Base-by-base conservation (phyloP, 441 rosid species). In the Populus tomentosa region DNA sequence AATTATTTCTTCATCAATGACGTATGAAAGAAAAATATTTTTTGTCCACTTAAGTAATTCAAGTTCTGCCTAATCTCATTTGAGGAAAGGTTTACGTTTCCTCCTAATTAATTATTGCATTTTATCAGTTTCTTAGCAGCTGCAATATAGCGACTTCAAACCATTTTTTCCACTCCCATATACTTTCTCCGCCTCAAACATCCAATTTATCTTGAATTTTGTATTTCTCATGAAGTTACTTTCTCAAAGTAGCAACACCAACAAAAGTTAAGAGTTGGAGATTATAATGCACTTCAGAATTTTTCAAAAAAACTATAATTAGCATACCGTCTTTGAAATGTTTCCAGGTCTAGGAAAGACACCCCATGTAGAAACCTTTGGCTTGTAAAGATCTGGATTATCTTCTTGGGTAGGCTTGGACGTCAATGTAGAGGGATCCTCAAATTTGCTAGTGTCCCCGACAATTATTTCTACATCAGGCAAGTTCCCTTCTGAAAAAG, bases 311-410 rank as follows among this genome's bases (percentile, higher is more conserved):
- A 68, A 28, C 30, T 42, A 50, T 28, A 13, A 36, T 24, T 46
- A 18, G 30, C 80, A 77, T 90, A 93, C 98, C 81, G 90, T 85
- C 81, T 87, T 85, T 72, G 98, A 95, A 82, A 95, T 93, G 85
- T 93, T 87, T 84, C 86, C 90, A 14, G 98, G 96, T 74, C 98
- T 87, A 11, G 97, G 98, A 75, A 90, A 90, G 78, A 95, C 97
- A 69, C 98, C 98, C 98, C 98, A 93, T 2, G 98, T 88, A 4
- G 98, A 91, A 81, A 94, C 97, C 85, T 85, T 91, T 7, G 98
- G 98, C 82, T 90, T 90, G 83, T 93, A 93, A 21, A 89, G 66
- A 59, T 89, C 88, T 3, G 80, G 77, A 75, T 82, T 76, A 56
- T 81, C 91, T 74, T 89, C 89, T 40, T 78, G 78, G 56, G 38